Conservation (phyloP, 345 rosid species). For the Litchi chinensis region DNA sequence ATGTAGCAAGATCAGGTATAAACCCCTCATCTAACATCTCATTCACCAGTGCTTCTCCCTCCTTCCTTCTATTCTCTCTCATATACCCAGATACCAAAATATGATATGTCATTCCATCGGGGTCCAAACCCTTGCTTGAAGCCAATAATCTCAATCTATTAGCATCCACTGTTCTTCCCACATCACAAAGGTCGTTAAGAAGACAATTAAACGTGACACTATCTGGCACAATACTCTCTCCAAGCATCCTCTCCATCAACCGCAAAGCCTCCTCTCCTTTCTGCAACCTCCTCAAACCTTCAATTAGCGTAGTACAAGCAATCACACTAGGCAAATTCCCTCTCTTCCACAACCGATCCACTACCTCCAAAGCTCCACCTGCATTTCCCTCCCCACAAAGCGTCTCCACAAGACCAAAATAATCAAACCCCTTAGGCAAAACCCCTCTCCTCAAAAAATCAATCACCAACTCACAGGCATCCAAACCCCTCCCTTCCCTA, state of each 20-base stretch:
- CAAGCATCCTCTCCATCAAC: constrained; percentile 71
- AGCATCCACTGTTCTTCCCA: constrained; percentile 56
- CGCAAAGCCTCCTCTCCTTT: constrained; percentile 48
- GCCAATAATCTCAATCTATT: constrained; percentile 67
- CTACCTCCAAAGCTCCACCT: constrained; percentile 54
- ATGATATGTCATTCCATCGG: constrained; percentile 54
- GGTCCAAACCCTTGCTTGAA: constrained; percentile 59
- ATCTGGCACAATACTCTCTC: constrained; percentile 61
- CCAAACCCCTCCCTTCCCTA: constrained; percentile 44
- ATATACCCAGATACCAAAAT: constrained; percentile 63
- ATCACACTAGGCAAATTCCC: constrained; percentile 66
- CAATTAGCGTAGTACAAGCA: constrained; percentile 72
- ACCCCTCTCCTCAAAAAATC: constrained; percentile 59
- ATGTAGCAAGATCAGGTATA: constrained; percentile 69
- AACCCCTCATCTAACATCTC: constrained; percentile 88
- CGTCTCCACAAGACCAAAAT: constrained; percentile 51
- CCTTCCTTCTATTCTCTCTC: constrained; percentile 58
- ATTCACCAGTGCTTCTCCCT: constrained; percentile 62
- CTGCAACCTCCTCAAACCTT: constrained; percentile 71
- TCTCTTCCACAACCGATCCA: constrained; percentile 60
- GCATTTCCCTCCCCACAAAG: constrained; percentile 53
- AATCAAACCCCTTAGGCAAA: constrained; percentile 66
- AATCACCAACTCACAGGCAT: constrained; percentile 63
- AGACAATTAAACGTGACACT: constrained; percentile 76
- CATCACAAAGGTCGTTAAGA: constrained; percentile 67